These are phyloP conservation scores for Kazachstania sp. DNA, from an alignment of 1,139 yeast genomes.

Conservation along the genomic window DNA sequence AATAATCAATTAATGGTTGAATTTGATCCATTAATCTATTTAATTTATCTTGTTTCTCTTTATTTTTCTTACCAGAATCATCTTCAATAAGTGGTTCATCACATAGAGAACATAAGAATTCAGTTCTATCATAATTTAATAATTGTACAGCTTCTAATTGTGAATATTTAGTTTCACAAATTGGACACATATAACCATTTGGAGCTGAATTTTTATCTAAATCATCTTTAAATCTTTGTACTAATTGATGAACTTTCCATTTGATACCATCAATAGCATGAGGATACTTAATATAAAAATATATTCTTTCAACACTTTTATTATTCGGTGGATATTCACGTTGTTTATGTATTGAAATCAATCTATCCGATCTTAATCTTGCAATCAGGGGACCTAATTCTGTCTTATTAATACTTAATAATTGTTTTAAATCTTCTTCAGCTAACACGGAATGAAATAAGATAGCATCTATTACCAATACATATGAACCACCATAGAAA, in stretches of 20 bases:
- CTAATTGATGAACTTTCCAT: conserved; percentile 91
- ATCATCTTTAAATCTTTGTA: conserved; percentile 68
- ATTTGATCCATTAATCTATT: conserved; percentile 82
- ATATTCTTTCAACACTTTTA: conserved; percentile 65
- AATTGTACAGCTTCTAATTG: conserved; percentile 83
- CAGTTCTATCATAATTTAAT: conserved; percentile 68
- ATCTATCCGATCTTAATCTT: conserved; percentile 71
- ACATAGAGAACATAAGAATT: conserved; percentile 80
- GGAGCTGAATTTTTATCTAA: conserved; percentile 79
- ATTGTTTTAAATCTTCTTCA: conserved; percentile 82
- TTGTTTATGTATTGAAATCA: conserved; percentile 59
- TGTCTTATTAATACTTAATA: conserved; percentile 77
- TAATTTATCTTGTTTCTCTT: conserved; percentile 70
- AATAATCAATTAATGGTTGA: conserved; percentile 75
- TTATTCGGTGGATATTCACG: conserved; percentile 74
- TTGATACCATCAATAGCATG: conserved; percentile 93
- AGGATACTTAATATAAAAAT: conserved; percentile 79
- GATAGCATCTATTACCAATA: conserved; percentile 81
- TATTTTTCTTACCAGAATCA: conserved; percentile 77
- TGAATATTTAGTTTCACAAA: conserved; percentile 71
- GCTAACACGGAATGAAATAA: conserved; percentile 81
- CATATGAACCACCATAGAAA: conserved; percentile 77
- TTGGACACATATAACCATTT: conserved; percentile 86
- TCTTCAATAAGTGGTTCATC: conserved; percentile 71
- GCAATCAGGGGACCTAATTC: conserved; percentile 80